Evolutionary conservation across 2,329 filamentous ascomycete species (phyloP).

Genomic region (Colletotrichum lindemuthianum): DNA sequence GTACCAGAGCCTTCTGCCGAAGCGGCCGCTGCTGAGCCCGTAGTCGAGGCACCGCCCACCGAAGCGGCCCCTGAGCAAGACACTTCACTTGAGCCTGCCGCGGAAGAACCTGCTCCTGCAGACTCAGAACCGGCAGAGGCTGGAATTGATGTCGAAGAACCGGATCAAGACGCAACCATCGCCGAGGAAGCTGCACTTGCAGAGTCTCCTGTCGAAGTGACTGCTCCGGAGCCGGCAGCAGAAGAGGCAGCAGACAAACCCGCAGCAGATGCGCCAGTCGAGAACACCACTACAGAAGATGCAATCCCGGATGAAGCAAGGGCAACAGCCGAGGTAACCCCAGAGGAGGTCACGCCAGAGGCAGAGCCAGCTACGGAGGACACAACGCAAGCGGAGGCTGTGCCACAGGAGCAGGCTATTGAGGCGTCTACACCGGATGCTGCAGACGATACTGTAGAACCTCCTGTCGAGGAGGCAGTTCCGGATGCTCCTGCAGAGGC

Average conservation of each 20-base stretch:
- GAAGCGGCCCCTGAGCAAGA: too few species aligned
- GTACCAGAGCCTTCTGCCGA: too few species aligned
- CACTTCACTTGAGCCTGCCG: too few species aligned
- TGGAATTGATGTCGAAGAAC: too few species aligned
- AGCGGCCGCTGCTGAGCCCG: too few species aligned
- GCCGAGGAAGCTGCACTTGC: neutral
- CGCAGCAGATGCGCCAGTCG: neutral
- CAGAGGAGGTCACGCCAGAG: neutral
- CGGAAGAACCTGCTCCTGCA: too few species aligned
- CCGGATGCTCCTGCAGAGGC: neutral
- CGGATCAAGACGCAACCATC: too few species aligned
- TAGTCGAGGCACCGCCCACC: too few species aligned
- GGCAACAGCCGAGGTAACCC: neutral
- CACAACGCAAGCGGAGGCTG: neutral
- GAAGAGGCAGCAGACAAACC: neutral
- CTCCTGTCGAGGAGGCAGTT: neutral
- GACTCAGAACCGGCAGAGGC: too few species aligned
- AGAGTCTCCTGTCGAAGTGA: neutral
- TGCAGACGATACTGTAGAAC: neutral
- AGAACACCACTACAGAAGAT: constrained; percentile 10
- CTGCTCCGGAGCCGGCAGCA: neutral
- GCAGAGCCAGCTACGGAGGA: neutral
- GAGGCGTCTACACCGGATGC: neutral
- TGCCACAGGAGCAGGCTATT: neutral
- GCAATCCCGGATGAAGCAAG: constrained; percentile 1